Conservation (phyloP, 2,329 filamentous ascomycete genomes). For the Neofusicoccum kwambonambiense region DNA sequence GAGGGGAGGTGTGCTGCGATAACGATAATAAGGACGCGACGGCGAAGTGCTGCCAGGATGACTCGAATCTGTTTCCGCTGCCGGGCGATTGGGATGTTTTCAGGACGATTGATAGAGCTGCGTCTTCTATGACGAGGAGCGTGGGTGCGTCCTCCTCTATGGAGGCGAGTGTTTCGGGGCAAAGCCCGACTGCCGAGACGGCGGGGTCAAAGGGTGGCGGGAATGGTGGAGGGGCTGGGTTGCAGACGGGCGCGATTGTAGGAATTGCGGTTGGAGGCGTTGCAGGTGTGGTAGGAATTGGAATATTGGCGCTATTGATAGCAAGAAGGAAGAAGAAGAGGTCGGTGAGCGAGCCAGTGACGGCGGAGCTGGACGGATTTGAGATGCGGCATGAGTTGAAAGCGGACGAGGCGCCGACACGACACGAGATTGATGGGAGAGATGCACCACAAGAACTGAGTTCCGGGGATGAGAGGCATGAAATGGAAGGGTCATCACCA, state of each 20-base stretch:
- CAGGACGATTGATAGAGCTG: not conserved
- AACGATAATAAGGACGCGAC: not conserved
- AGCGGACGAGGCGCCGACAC: not conserved
- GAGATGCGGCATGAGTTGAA: constrained; percentile 5
- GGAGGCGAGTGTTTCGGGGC: not conserved
- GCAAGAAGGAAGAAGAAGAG: not conserved
- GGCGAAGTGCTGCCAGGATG: constrained; percentile 5
- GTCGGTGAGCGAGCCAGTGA: not conserved
- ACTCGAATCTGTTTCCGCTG: not conserved
- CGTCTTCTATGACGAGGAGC: not conserved
- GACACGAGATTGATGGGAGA: not conserved
- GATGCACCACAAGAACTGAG: constrained; percentile 5
- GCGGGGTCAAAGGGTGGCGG: not conserved
- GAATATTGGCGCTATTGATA: not conserved
- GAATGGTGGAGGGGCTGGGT: not conserved
- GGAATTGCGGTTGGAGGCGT: constrained; percentile 4
- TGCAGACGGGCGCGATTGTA: not conserved
- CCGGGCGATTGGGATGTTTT: constrained; percentile 1
- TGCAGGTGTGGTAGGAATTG: not conserved
- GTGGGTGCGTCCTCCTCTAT: not conserved
- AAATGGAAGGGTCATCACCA: constrained; percentile 11
- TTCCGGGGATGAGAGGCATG: not conserved
- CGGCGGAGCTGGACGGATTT: not conserved
- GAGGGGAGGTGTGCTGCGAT: constrained; percentile 8
- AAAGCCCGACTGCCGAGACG: not conserved